Conservation (phyloP, 768 basidiomycete species). For the Amanita polypyramis region DNA sequence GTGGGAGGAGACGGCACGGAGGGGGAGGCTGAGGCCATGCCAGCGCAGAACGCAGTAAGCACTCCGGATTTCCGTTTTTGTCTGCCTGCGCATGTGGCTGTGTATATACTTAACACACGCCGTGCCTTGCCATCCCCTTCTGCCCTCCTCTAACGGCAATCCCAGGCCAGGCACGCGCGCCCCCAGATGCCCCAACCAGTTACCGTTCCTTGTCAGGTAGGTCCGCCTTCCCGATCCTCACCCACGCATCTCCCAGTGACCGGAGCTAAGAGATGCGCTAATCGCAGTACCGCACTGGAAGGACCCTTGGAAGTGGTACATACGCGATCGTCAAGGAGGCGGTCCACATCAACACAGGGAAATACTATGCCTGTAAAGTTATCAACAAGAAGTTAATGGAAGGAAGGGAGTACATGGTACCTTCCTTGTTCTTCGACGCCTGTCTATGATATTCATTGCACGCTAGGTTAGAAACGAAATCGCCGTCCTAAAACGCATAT, state of each 20-base stretch:
- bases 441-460: background rate
- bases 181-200: conserved; percentile 13
- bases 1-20: background rate
- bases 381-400: conserved; percentile 99
- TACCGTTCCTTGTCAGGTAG: conserved; percentile 39
- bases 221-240: conserved; percentile 9
- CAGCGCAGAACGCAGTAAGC: conserved; percentile 2
- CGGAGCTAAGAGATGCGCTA: background rate
- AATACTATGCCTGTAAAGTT: conserved; percentile 98
- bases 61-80: background rate
- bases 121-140: background rate
- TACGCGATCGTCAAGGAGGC: conserved; percentile 96
- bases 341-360: conserved; percentile 80
- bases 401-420: conserved; percentile 93
- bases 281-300: conserved; percentile 74
- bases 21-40: background rate
- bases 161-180: background rate
- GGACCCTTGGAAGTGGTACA: conserved; percentile 83
- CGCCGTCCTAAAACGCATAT: conserved; percentile 85
- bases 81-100: conserved; percentile 6
- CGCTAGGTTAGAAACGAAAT: conserved; percentile 92
- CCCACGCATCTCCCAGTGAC: conserved; percentile 8
- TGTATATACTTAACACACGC: background rate
- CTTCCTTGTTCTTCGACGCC: conserved; percentile 7
- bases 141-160: background rate